phyloP scores from a whole-genome alignment of 495 filamentous ascomycete genomes.

The Penicillium taxi region DNA sequence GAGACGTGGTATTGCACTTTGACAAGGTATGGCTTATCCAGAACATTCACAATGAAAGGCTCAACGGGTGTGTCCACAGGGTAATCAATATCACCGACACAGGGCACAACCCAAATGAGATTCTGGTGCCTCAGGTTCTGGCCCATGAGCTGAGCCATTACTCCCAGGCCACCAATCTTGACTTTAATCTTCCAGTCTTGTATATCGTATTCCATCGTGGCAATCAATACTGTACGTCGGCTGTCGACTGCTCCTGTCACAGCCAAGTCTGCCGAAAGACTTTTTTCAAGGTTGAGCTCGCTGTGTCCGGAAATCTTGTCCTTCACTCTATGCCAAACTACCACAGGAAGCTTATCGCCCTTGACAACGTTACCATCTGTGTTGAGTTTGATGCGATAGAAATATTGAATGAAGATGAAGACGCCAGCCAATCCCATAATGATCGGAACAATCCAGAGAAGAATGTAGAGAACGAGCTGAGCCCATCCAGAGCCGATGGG shows the following conservation, averaged over 20 bases:
- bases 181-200: conserved; percentile 62
- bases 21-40: conserved; percentile 53
- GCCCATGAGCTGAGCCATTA: conserved; percentile 61
- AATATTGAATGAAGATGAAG: conserved; percentile 36
- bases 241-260: conserved; percentile 7
- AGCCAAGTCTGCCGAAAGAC: conserved; percentile 8
- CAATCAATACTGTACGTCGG: conserved; percentile 52
- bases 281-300: conserved; percentile 7
- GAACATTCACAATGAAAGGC: conserved; percentile 52
- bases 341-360: conserved; percentile 4
- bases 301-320: conserved; percentile 2
- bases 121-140: conserved; percentile 57
- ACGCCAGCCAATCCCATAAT: conserved; percentile 32
- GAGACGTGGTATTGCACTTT: conserved; percentile 55
- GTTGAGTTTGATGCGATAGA: conserved; percentile 49
- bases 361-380: conserved; percentile 19
- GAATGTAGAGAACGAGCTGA: conserved; percentile 37
- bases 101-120: conserved; percentile 62
- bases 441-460: conserved; percentile 37
- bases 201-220: conserved; percentile 67
- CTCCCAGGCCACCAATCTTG: conserved; percentile 62
- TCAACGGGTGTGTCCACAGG: conserved; percentile 49
- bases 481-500: conserved; percentile 35
- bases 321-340: conserved; percentile 10
- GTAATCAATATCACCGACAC: conserved; percentile 58